Conservation (phyloP, 2,329 filamentous ascomycete species). For the Davidsoniella eucalypti region DNA sequence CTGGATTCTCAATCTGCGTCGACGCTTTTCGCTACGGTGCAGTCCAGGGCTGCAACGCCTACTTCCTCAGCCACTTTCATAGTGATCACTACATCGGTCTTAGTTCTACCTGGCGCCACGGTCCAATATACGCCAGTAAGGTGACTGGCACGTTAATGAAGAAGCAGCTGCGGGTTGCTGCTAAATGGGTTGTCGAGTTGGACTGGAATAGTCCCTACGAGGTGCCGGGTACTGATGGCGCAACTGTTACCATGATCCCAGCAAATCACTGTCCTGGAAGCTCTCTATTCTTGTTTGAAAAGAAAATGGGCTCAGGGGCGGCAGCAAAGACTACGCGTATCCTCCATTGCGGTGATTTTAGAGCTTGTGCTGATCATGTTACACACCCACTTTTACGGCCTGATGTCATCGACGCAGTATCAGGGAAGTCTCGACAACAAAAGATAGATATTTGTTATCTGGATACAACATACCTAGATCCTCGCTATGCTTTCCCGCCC, state of each 20-base stretch:
- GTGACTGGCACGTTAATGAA: constrained; percentile 82
- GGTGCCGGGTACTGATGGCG: constrained; percentile 67
- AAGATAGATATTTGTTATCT: constrained; percentile 92
- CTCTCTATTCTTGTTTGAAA: constrained; percentile 85
- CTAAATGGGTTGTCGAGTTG: constrained; percentile 68
- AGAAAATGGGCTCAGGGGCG: constrained; percentile 44
- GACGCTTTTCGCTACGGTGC: constrained; percentile 94
- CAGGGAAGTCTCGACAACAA: constrained; percentile 60
- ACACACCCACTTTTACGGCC: constrained; percentile 68
- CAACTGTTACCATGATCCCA: constrained; percentile 81
- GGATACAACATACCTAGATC: constrained; percentile 92
- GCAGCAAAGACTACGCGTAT: constrained; percentile 56
- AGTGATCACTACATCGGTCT: constrained; percentile 94
- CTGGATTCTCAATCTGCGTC: constrained; percentile 80
- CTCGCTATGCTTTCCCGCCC: constrained; percentile 82
- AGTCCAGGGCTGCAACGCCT: constrained; percentile 79
- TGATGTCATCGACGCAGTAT: constrained; percentile 50
- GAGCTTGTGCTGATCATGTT: constrained; percentile 74
- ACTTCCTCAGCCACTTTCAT: constrained; percentile 95
- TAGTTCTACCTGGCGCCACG: constrained; percentile 75
- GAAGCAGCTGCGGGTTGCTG: constrained; percentile 70
- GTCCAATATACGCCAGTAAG: constrained; percentile 89
- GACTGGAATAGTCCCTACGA: constrained; percentile 71
- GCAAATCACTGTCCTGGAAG: constrained; percentile 96
- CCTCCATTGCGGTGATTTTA: constrained; percentile 88